Base-by-base conservation (phyloP, 768 basidiomycete genomes). In the Xerocomellus chrysenteron region DNA sequence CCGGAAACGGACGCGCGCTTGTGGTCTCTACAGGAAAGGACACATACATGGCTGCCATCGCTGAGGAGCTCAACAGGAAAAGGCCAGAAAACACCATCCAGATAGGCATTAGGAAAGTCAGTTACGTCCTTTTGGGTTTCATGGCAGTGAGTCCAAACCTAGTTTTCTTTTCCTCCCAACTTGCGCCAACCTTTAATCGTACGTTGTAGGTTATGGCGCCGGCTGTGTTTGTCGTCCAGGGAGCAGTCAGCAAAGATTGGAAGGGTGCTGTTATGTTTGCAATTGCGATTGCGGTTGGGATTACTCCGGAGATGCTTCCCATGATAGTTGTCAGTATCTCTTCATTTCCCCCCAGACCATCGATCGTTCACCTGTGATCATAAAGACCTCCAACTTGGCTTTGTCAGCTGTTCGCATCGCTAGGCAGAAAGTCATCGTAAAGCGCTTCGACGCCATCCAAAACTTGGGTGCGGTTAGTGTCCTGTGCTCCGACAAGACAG, bases 401-500 rank as follows among this genome's bases (percentile, higher is more conserved):
- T 76, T 81, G 26, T 83, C 83, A 0, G 81, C 82, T 2, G 73
- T 76, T 49, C 78, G 79, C 50, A 82, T 86, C 67, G 82, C 82
- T 3, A 75, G 69, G 43, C 74, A 83, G 63, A 78, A 85, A 58
- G 85, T 85, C 35, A 79, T 87, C 54, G 83, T 86, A 16, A 77
- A 84, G 35, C 78, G 82, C 51, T 77, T 87, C 58, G 84, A 86
- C 59, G 83, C 85, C 14, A 75, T 87, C 58, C 84, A 87, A 64
- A 83, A 80, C 48, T 65, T 87, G 40, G 82, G 84, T 12, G 82
- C 78, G 10, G 83, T 87, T 28, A 74, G 71, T 52, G 64, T 78
- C 47, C 65, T 79, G 50, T 86, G 85, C 65, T 83, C 82, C 24
- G 85, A 87, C 68, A 86, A 86, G 68, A 87, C 85, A 1, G 85